Base-by-base conservation (phyloP, 257 asterid genomes). In the Parsonsia alboflavescens region DNA sequence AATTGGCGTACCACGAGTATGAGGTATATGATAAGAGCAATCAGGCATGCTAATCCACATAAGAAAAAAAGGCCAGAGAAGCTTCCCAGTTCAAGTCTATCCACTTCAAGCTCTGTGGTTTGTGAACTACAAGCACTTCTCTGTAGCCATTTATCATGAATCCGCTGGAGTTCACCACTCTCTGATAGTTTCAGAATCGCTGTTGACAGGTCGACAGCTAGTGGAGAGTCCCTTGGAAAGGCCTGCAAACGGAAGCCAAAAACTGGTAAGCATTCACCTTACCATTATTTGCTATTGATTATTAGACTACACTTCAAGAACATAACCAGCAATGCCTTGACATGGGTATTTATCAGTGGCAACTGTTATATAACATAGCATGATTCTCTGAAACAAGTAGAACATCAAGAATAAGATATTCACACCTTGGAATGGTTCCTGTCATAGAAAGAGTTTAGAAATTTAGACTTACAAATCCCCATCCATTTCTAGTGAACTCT, bases 381-480 rank as follows among this genome's bases (percentile, higher is more conserved):
- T 22, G 36, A 57, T 22, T 57, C 64, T 57, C 16, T 33, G 10
- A 24, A 24, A 57, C 63, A 57, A 57, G 63, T 57, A 24, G 21
- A 12, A 49, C 5, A 49, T 17, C 54, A 49, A 49, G 19, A 49
- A 15, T 15, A 49, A 49, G 24, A 53, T 17, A 53, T 53, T 17
- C 24, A 53, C 10, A 53, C 24, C 24, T 52, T 53, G 59, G 59
- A 8, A 53, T 53, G 24, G 59, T 48, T 48, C 52, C 52, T 1
- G 11, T 3, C 16, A n/a, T n/a, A 45, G 70, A 21, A 39, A 49
- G 59, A 65, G 28, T 49, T 28, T 16, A 41, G 0, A 45, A 48
- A 46, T 33, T 33, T 46, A 19, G 77, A 83, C 95, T 89, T 77
- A 87, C 95, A 81, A 89, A 87, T 42, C 90, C 95, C 92, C 92